These are phyloP conservation scores for Fraxinus sp. DNA, from an alignment of 305 asterid species.

Conservation along the genomic window DNA sequence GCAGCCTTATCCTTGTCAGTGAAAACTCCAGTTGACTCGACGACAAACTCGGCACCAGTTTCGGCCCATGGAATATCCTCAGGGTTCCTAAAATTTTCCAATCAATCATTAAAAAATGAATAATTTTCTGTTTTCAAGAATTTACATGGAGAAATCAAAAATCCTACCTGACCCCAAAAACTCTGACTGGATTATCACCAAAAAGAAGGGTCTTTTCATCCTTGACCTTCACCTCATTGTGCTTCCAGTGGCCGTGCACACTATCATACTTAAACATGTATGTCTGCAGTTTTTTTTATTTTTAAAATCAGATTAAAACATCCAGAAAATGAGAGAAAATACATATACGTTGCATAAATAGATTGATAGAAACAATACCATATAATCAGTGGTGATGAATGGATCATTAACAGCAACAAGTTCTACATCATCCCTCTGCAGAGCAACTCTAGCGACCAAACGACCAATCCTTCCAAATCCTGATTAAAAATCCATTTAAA, in stretches of 20 bases:
- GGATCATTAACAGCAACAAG: constrained; percentile 83
- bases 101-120: not conserved
- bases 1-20: constrained; percentile 94
- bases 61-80: constrained; percentile 88
- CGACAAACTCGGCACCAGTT: constrained; percentile 72
- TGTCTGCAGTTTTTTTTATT: constrained; percentile 38
- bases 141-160: not conserved
- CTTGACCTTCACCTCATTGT: constrained; percentile 54
- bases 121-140: not conserved
- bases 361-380: constrained; percentile 40
- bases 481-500: constrained; percentile 9
- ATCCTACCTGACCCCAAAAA: constrained; percentile 52
- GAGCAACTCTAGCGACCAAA: constrained; percentile 72
- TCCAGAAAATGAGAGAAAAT: not conserved
- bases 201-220: constrained; percentile 80
- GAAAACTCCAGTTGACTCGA: constrained; percentile 91
- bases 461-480: constrained; percentile 83
- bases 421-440: constrained; percentile 69
- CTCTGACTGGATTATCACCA: constrained; percentile 55
- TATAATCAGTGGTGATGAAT: constrained; percentile 66
- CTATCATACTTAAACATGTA: constrained; percentile 85
- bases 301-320: not conserved
- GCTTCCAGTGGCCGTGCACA: constrained; percentile 86
- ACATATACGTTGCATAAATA: not conserved
- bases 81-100: constrained; percentile 50